A percentile compares a stretch with the other conserved stretches of the same genome.
Evolutionary conservation across 2,329 filamentous ascomycete species (phyloP).

Genomic region (Cryphonectria naterciae): DNA sequence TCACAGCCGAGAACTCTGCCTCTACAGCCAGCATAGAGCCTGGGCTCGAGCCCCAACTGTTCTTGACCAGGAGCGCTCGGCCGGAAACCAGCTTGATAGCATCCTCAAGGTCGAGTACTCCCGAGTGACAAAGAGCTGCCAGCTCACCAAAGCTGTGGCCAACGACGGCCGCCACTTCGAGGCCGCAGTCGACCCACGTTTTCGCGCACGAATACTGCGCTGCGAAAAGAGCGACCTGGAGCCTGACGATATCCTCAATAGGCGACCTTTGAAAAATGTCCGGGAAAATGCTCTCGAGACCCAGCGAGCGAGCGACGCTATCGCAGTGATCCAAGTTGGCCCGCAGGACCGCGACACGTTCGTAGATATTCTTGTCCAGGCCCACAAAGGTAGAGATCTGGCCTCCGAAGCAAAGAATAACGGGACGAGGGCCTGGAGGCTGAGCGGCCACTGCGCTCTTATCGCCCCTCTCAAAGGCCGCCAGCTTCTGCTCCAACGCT

Average conservation of each 20-base stretch:
- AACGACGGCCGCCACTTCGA: slow-evolving; percentile 34
- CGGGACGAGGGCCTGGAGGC: background rate
- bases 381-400: slow-evolving; percentile 38
- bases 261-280: slow-evolving; percentile 37
- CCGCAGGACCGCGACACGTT: slow-evolving; percentile 32
- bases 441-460: background rate
- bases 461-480: background rate
- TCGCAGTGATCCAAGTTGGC: slow-evolving; percentile 35
- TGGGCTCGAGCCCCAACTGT: slow-evolving; percentile 41
- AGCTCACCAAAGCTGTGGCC: slow-evolving; percentile 50
- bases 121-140: slow-evolving; percentile 43
- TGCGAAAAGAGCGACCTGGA: slow-evolving; percentile 47
- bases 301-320: slow-evolving; percentile 22
- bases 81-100: slow-evolving; percentile 36
- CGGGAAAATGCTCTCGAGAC: slow-evolving; percentile 37
- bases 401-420: slow-evolving; percentile 23
- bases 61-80: slow-evolving; percentile 38
- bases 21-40: slow-evolving; percentile 46
- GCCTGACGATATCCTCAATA: slow-evolving; percentile 18
- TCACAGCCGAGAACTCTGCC: background rate
- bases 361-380: slow-evolving; percentile 39
- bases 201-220: slow-evolving; percentile 43
- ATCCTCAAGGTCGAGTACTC: slow-evolving; percentile 37
- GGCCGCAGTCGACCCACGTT: slow-evolving; percentile 44
- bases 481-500: slow-evolving; percentile 31